Percentiles rank a stretch among this genome's conserved stretches.
phyloP scores from a whole-genome alignment of 2,329 filamentous ascomycete genomes.

The Arachnopeziza araneosa region DNA sequence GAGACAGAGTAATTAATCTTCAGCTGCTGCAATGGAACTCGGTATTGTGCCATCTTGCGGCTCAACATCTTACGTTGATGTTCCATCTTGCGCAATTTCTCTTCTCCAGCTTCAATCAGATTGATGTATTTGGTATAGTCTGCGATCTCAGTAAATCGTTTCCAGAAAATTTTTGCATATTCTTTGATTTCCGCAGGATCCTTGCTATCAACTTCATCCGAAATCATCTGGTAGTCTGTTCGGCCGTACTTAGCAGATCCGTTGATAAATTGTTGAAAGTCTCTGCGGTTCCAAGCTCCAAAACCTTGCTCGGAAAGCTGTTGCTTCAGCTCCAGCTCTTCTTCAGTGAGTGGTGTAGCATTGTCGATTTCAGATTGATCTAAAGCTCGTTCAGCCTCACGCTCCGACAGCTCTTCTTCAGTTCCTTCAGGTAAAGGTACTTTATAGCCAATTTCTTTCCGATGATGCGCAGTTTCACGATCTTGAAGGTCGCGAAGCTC shows the following conservation, averaged over 20 bases:
- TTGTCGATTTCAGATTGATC: conserved; percentile 93
- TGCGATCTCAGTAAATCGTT: conserved; percentile 82
- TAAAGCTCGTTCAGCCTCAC: conserved; percentile 78
- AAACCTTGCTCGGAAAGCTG: conserved; percentile 80
- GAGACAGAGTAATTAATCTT: conserved; percentile 99
- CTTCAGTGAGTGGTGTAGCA: conserved; percentile 79
- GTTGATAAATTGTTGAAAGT: conserved; percentile 98
- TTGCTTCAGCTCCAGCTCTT: conserved; percentile 83
- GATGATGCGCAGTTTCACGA: conserved; percentile 90
- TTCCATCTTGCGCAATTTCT: conserved; percentile 80
- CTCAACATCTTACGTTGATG: conserved; percentile 89
- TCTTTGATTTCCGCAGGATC: conserved; percentile 75
- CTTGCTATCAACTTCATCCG: conserved; percentile 89
- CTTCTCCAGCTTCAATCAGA: conserved; percentile 88
- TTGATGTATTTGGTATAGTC: conserved; percentile 87
- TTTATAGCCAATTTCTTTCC: conserved; percentile 95
- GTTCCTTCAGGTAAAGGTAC: conserved; percentile 83
- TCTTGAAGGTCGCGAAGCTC: conserved; percentile 85
- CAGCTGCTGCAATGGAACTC: conserved; percentile 94
- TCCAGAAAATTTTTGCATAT: conserved; percentile 95
- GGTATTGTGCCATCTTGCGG: conserved; percentile 94
- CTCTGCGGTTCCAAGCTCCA: conserved; percentile 89
- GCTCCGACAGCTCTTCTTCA: conserved; percentile 79
- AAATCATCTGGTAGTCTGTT: conserved; percentile 76
- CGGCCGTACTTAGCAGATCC: conserved; percentile 90